Conservation (phyloP, 352 stramenopile genomes). For the Pythium oligandrum region DNA sequence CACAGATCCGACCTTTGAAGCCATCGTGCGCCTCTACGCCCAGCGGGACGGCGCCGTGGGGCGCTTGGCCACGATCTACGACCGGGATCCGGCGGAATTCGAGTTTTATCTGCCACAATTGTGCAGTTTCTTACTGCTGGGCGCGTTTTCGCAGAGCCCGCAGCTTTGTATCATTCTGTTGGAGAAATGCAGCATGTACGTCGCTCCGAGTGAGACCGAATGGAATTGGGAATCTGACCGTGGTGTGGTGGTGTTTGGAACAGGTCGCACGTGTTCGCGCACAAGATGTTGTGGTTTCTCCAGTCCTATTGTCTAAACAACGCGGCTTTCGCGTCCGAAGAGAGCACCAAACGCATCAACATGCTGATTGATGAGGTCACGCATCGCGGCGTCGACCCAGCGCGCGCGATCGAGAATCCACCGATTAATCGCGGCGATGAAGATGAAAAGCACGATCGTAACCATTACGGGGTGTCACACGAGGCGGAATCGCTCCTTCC, state of each 20-base stretch:
- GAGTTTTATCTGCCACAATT: conserved; percentile 85
- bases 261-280: conserved; percentile 80
- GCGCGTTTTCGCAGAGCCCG: conserved; percentile 55
- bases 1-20: conserved; percentile 74
- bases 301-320: conserved; percentile 74
- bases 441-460: conserved; percentile 10
- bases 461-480: conserved; percentile 2
- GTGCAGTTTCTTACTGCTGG: conserved; percentile 78
- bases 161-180: conserved; percentile 65
- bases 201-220: neutral
- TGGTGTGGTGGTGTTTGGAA: neutral
- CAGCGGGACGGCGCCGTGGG: conserved; percentile 68
- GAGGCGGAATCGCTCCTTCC: conserved; percentile 53
- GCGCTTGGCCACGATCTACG: conserved; percentile 40
- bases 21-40: conserved; percentile 78
- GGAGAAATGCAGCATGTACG: conserved; percentile 72
- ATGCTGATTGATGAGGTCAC: conserved; percentile 80
- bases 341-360: conserved; percentile 52
- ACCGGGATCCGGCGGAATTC: conserved; percentile 58
- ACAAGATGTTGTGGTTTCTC: conserved; percentile 84
- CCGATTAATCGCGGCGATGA: neutral
- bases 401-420: conserved; percentile 37
- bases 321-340: conserved; percentile 45
- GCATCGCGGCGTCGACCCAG: conserved; percentile 41
- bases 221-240: neutral